Evolutionary conservation across 2,329 filamentous ascomycete species (phyloP).

Genomic region (Didymella glomerata): DNA sequence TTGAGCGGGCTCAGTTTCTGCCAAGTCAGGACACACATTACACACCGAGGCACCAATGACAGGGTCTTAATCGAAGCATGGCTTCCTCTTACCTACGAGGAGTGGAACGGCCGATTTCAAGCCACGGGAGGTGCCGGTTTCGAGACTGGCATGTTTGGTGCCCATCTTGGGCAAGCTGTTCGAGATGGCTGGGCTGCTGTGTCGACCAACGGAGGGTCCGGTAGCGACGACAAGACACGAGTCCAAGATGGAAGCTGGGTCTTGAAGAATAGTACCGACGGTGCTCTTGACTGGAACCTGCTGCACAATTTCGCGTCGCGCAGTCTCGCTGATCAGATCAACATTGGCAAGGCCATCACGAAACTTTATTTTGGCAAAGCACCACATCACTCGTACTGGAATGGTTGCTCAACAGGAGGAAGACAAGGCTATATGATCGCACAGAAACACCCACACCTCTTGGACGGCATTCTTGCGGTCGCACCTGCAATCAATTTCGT

Average conservation of each 20-base stretch:
- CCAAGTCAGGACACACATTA: slow-evolving; percentile 33
- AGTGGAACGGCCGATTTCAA: slow-evolving; percentile 48
- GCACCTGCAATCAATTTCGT: slow-evolving; percentile 44
- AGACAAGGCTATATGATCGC: slow-evolving; percentile 48
- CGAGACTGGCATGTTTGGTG: slow-evolving; percentile 40
- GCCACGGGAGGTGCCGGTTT: slow-evolving; percentile 45
- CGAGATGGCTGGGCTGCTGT: slow-evolving; percentile 43
- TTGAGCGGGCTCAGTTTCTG: slow-evolving; percentile 33
- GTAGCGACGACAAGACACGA: slow-evolving; percentile 16
- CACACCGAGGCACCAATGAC: slow-evolving; percentile 34
- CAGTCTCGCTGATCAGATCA: slow-evolving; percentile 49
- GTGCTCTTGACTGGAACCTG: slow-evolving; percentile 39
- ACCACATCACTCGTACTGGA: slow-evolving; percentile 48
- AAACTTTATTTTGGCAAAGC: slow-evolving; percentile 46
- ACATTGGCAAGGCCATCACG: slow-evolving; percentile 47
- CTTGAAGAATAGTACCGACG: slow-evolving; percentile 26
- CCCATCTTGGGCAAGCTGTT: slow-evolving; percentile 37
- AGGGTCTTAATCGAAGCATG: slow-evolving; percentile 40
- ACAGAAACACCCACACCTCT: slow-evolving; percentile 42
- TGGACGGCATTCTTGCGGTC: slow-evolving; percentile 48
- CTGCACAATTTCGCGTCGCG: slow-evolving; percentile 52
- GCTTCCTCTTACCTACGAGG: slow-evolving; percentile 36
- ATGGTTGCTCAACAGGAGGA: slow-evolving; percentile 48
- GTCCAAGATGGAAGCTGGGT: slow-evolving; percentile 32
- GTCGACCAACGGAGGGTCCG: slow-evolving; percentile 46